Percentiles rank a stretch among this genome's conserved stretches.
Conservation (phyloP, 163 green algal genomes). For the Chlamydomonas reinhardtii region DNA sequence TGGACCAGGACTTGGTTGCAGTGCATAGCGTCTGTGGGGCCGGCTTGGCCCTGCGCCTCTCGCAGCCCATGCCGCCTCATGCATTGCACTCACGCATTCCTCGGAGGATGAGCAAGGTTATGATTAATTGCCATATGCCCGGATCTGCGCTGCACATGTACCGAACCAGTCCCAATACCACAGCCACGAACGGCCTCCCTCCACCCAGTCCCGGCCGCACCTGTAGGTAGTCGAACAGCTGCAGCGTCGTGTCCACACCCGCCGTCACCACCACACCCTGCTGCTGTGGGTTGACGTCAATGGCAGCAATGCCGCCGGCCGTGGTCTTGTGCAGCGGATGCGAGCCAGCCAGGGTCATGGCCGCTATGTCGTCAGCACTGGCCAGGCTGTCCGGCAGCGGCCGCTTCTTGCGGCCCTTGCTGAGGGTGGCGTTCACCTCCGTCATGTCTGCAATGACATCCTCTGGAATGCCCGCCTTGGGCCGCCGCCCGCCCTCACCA, state of each 20-base stretch:
- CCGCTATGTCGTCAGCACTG: slow-evolving; percentile 75
- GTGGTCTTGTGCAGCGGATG: slow-evolving; percentile 92
- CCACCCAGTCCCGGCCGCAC: slow-evolving; percentile 1
- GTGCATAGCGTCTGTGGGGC: too few species aligned
- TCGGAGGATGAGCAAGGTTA: too few species aligned
- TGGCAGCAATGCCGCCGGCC: slow-evolving; percentile 75
- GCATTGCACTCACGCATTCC: too few species aligned
- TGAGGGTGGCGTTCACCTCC: slow-evolving; percentile 42
- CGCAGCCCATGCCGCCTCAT: too few species aligned
- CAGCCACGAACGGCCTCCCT: too few species aligned
- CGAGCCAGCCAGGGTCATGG: slow-evolving; percentile 67
- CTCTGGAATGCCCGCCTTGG: slow-evolving; percentile 64
- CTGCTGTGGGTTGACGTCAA: slow-evolving; percentile 65
- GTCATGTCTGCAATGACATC: slow-evolving; percentile 43
- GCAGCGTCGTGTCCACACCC: slow-evolving; percentile 77
- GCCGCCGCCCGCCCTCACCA: slow-evolving; percentile 37
- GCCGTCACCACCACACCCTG: slow-evolving; percentile 64
- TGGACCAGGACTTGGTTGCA: too few species aligned
- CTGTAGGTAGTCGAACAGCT: slow-evolving; percentile 83
- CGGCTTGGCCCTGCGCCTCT: too few species aligned
- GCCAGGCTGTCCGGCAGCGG: slow-evolving; percentile 74
- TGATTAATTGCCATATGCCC: too few species aligned
- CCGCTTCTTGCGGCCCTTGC: slow-evolving; percentile 88
- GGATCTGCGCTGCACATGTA: too few species aligned
- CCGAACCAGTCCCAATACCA: too few species aligned